Evolutionary conservation across 371 early-diverging fungal genomes (phyloP), one percentile per base, ranked within the genome.

Genomic region (Blakeslea trispora): DNA sequence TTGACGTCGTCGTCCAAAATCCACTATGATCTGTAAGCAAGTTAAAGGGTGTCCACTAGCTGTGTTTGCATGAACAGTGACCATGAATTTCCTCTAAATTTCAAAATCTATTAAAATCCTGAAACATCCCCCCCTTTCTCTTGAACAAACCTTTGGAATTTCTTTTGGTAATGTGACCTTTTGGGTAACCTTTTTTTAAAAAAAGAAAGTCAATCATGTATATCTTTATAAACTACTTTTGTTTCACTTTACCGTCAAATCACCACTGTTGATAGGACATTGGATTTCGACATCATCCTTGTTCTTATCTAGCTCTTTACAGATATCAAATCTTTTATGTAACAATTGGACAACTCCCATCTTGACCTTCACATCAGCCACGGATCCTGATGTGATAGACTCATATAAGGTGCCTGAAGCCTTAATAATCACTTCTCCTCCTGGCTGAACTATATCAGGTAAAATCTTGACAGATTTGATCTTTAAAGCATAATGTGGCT

Each of bases 181-280:
- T 59, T 64, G 64, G 10, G 45, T 51, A 14, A 64, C 23, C 64
- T 64, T n/a, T n/a, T n/a, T n/a, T n/a, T n/a, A n/a, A n/a, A n/a
- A n/a, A n/a, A n/a, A n/a, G n/a, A n/a, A n/a, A n/a, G n/a, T n/a
- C n/a, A n/a, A n/a, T n/a, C n/a, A n/a, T n/a, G n/a, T n/a, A n/a
- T n/a, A n/a, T n/a, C n/a, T n/a, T n/a, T n/a, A n/a, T n/a, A n/a
- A n/a, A n/a, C n/a, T n/a, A n/a, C n/a, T 22, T 8, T 50, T 24
- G 10, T 0, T 31, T 35, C 5, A 14, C 23, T 43, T 45, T 46
- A 64, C 64, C 13, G 17, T 43, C 3, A 59, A 22, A 4, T 50
- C 11, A 11, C 64, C 64, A 7, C 55, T 3, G 34, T 59, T 13
- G 19, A 64, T 59, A 28, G 59, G 59, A 28, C 64, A 64, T 59